phyloP scores from a whole-genome alignment of 176 grass and related monocot genomes.

The Zizania latifolia region DNA sequence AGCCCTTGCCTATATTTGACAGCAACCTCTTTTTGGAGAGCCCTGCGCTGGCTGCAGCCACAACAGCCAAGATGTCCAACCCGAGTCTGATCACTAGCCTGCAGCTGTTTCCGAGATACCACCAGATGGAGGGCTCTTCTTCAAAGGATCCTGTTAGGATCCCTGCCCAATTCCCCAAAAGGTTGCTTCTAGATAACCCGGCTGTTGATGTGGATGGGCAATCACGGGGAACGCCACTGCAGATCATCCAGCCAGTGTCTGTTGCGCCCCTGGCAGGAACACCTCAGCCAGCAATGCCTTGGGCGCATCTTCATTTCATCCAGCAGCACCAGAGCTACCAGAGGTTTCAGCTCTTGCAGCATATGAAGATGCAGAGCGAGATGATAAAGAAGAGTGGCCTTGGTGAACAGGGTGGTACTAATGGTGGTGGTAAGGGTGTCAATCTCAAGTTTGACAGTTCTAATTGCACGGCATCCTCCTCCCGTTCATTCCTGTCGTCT shows the following conservation, averaged over 20 bases:
- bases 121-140: constrained; percentile 45
- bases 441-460: constrained; percentile 80
- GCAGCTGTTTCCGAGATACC: constrained; percentile 59
- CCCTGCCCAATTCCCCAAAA: constrained; percentile 50
- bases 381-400: constrained; percentile 54
- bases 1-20: constrained; percentile 58
- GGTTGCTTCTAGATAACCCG: constrained; percentile 50
- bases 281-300: constrained; percentile 30
- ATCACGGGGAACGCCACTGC: constrained; percentile 1
- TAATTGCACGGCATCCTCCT: constrained; percentile 73
- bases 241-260: constrained; percentile 45
- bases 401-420: constrained; percentile 33
- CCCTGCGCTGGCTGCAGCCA: background rate
- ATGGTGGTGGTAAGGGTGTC: constrained; percentile 27
- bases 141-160: constrained; percentile 47
- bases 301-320: constrained; percentile 66
- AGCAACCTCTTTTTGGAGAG: constrained; percentile 69
- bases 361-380: constrained; percentile 79
- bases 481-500: constrained; percentile 72
- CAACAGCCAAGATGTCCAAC: background rate
- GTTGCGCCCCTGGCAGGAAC: constrained; percentile 21
- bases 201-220: background rate
- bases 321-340: constrained; percentile 88
- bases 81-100: constrained; percentile 39
- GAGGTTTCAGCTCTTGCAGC: constrained; percentile 80